These are phyloP conservation scores for Magnolia kwangsiensis DNA, from an alignment of 164 flowering plant genomes.

Conservation along the genomic window DNA sequence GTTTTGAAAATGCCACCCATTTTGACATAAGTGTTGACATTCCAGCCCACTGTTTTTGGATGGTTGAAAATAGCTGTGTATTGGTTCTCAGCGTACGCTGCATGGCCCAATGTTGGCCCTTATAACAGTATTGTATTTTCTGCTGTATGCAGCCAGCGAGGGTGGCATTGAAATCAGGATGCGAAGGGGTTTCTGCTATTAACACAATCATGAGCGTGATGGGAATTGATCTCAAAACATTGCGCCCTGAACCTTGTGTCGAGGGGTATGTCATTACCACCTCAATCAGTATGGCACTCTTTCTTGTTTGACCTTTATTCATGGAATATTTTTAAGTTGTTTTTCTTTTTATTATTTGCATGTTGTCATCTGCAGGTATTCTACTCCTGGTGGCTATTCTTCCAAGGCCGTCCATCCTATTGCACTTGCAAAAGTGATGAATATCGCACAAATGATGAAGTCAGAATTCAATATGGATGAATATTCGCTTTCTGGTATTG, in stretches of 20 bases:
- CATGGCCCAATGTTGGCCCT: too few relatives aligned
- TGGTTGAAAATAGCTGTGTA: too few relatives aligned
- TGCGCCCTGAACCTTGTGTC: constrained; percentile 97
- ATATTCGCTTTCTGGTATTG: constrained; percentile 86
- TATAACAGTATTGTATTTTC: background rate
- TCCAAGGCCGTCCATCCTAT: constrained; percentile 95
- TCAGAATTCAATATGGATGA: constrained; percentile 57
- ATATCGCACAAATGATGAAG: constrained; percentile 91
- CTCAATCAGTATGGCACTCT: constrained; percentile 6
- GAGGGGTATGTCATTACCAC: constrained; percentile 66
- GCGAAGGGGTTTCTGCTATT: constrained; percentile 92
- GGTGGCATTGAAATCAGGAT: constrained; percentile 73
- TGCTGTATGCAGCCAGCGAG: constrained; percentile 67
- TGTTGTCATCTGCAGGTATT: constrained; percentile 49
- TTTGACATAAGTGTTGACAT: too few relatives aligned
- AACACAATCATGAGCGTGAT: constrained; percentile 98
- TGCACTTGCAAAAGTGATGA: constrained; percentile 95
- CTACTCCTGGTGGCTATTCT: constrained; percentile 99
- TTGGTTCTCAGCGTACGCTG: too few relatives aligned
- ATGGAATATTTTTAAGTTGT: background rate
- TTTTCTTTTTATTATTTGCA: background rate
- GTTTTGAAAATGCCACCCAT: too few relatives aligned
- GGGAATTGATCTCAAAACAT: constrained; percentile 87
- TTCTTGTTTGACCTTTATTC: background rate
- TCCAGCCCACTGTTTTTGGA: too few relatives aligned